Base-by-base conservation (phyloP, 768 basidiomycete species). In the Trametopsis cervina region DNA sequence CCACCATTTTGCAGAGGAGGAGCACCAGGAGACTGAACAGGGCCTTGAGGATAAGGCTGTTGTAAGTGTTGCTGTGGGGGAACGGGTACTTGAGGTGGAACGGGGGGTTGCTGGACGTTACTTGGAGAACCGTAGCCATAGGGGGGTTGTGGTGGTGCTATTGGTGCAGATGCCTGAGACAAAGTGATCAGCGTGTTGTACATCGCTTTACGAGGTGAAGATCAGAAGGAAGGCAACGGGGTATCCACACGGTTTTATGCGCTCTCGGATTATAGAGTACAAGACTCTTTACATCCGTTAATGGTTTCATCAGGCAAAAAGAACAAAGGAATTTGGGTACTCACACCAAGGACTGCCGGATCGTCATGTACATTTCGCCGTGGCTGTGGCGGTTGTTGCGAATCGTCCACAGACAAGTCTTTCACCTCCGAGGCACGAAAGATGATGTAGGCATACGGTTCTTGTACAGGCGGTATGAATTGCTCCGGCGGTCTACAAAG, bases 341-440 rank as follows among this genome's bases (percentile, higher is more conserved):
- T 67, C 61, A 85, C 87, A 56, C 84, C 86, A 41, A 91, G 71
- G 13, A 91, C 85, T 5, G 89, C 89, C 4, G 89, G 89, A 64
- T 91, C 89, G 59, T 89, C 85, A 50, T 85, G 84, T 13, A 89
- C 81, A 57, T 76, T 87, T 42, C 80, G 73, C 29, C 73, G 52
- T 18, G 61, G 58, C 6, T 69, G 67, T 0, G 74, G 69, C 15
- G 7, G 29, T 15, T 33, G 29, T 7, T 7, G 9, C 29, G 9
- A 7, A 50, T 89, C 84, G 57, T 92, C 89, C 12, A 92, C 87
- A 22, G 85, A 75, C n/a, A 91, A 74, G 60, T 92, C 89, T 59
- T 91, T 90, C 52, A 91, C 89, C 65, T 92, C 88, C 2, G 86
- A 86, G 5, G 89, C 89, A 44, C 87, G 86, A 68, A 93, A 93